phyloP scores from a whole-genome alignment of 225 moss, liverwort and hornwort species.

The Ulota crispa region DNA sequence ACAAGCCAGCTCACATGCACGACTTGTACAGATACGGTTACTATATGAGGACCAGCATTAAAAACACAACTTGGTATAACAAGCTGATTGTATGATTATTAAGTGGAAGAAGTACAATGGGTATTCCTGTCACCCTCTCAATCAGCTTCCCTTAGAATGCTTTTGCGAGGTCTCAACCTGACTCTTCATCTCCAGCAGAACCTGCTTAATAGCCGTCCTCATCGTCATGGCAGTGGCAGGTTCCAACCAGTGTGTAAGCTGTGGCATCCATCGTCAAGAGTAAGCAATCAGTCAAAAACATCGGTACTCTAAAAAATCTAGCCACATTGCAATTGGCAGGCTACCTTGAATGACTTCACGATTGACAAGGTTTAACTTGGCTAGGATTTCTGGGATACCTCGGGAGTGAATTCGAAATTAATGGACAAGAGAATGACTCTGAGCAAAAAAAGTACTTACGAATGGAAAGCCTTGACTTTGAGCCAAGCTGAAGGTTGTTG shows the following conservation, averaged over 20 bases:
- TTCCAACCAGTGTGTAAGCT: slow-evolving; percentile 28
- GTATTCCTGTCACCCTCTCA: background rate
- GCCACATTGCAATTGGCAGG: background rate
- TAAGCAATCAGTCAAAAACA: background rate
- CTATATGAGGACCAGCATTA: background rate
- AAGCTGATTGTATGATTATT: slow-evolving; percentile 4
- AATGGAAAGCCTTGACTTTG: slow-evolving; percentile 30
- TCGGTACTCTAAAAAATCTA: background rate
- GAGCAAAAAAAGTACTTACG: slow-evolving; percentile 25
- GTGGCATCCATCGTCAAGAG: background rate
- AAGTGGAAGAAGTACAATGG: background rate
- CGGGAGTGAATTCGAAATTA: background rate
- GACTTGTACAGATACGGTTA: background rate
- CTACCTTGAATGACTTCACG: background rate
- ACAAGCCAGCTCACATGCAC: background rate
- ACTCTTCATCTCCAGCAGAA: slow-evolving; percentile 21
- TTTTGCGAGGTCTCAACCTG: slow-evolving; percentile 1
- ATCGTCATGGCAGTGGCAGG: slow-evolving; percentile 23
- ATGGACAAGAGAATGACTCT: background rate
- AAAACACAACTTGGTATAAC: background rate
- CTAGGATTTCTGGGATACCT: background rate
- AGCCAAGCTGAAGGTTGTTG: slow-evolving; percentile 28
- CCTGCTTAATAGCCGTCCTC: slow-evolving; percentile 31
- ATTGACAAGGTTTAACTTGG: background rate
- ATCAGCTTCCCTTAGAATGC: slow-evolving; percentile 17